These are phyloP conservation scores for Vitis riparia DNA, from an alignment of 164 flowering plant species.

Conservation along the genomic window DNA sequence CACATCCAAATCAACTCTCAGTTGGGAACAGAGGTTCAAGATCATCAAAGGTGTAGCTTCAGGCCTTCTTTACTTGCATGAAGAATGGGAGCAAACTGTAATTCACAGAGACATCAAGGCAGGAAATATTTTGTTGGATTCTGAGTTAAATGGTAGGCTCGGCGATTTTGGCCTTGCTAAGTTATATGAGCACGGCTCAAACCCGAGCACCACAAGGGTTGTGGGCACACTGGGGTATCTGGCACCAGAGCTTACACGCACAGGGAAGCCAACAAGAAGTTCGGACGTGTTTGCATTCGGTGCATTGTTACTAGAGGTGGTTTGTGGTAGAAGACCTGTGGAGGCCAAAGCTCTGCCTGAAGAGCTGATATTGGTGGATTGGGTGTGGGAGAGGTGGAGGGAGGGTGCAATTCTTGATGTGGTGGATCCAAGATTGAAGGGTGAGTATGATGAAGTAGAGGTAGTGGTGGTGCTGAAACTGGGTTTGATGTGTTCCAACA, in stretches of 20 bases:
- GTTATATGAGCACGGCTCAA: conserved; percentile 53
- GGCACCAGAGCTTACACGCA: conserved; percentile 66
- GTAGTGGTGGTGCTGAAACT: conserved; percentile 40
- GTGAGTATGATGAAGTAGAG: conserved; percentile 46
- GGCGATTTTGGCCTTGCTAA: conserved; percentile 70
- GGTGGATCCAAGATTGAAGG: conserved; percentile 42
- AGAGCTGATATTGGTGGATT: conserved; percentile 59
- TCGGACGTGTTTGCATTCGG: conserved; percentile 70
- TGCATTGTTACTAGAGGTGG: conserved; percentile 57
- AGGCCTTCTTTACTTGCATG: conserved; percentile 63
- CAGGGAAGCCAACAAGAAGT: conserved; percentile 57
- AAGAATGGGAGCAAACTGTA: conserved; percentile 70
- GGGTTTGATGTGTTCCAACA: conserved; percentile 56
- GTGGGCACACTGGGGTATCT: conserved; percentile 73
- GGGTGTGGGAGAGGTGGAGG: conserved; percentile 60
- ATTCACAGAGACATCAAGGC: conserved; percentile 70
- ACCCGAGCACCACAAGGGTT: conserved; percentile 53
- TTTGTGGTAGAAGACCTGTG: conserved; percentile 63
- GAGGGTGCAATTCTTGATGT: conserved; percentile 43
- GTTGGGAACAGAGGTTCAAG: conserved; percentile 67
- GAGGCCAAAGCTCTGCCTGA: conserved; percentile 58
- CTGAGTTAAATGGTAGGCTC: conserved; percentile 52
- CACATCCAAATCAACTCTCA: conserved; percentile 31
- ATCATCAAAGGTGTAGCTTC: conserved; percentile 67
- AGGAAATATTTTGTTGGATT: conserved; percentile 59